Conservation (phyloP, 1,139 yeast genomes). For the Pichia sp. region DNA sequence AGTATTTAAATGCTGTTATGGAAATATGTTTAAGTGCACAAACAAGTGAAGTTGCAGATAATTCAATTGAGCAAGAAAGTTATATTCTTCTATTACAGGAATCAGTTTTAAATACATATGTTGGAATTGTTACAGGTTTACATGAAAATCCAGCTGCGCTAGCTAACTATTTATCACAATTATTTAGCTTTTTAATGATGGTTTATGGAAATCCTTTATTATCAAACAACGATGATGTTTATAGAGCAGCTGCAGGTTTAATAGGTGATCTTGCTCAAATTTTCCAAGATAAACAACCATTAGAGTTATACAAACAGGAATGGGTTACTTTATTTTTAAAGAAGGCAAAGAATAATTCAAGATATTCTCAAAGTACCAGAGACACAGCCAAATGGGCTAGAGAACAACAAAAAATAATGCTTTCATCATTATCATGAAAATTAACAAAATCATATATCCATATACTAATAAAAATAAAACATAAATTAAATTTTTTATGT, state of each 20-base stretch:
- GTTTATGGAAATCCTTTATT: constrained; percentile 53
- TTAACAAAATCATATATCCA: not conserved
- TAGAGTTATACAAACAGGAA: constrained; percentile 55
- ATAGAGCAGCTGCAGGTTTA: constrained; percentile 76
- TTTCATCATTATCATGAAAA: constrained; percentile 15
- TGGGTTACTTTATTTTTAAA: constrained; percentile 80
- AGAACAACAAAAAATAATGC: constrained; percentile 67
- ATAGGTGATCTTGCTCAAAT: constrained; percentile 89
- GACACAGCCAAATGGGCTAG: constrained; percentile 97
- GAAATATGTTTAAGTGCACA: constrained; percentile 57
- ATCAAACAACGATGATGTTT: constrained; percentile 35
- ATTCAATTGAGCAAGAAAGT: constrained; percentile 69
- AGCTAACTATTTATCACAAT: constrained; percentile 57
- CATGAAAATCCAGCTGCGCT: constrained; percentile 62
- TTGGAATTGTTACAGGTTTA: constrained; percentile 88
- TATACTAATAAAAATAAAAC: no score
- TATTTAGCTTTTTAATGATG: constrained; percentile 61
- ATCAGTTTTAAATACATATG: constrained; percentile 88
- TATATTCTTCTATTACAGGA: constrained; percentile 70
- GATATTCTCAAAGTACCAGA: constrained; percentile 60
- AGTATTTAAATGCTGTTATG: constrained; percentile 76
- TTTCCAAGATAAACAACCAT: constrained; percentile 57
- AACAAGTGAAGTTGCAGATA: constrained; percentile 49
- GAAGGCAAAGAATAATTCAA: constrained; percentile 58
- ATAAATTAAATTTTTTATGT: no score